Evolutionary conservation across 108 stramenopile species (phyloP), one percentile per base, ranked within the genome.

Genomic region (Chaetoceros tenuissimus): DNA sequence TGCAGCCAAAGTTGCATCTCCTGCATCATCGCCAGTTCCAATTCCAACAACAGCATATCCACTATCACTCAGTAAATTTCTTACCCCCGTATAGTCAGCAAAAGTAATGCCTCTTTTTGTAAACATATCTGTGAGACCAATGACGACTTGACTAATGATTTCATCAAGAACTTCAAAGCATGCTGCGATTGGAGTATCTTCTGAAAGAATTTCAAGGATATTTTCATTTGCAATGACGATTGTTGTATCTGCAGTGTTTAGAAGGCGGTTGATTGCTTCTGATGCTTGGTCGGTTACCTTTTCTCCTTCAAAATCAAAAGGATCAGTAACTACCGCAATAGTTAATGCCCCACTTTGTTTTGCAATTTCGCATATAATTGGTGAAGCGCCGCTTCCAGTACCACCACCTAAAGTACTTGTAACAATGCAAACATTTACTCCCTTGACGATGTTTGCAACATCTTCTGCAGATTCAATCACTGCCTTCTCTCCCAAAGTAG

Each of bases 1-100:
- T 0, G 94, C 94, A 28, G 88, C 88, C 23, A 78, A 77, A 13
- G 94, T 91, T 34, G 91, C 91, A 53, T 93, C 94, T 13, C 82
- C 84, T 72, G 89, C 86, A 29, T 82, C 77, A 30, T 64, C 63
- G 26, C 89, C 89, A 0, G 82, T 80, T n/a, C 89, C 94, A 59
- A 94, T 93, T 40, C 94, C 94, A 88, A 95, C 93, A 26, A 95
- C 68, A 3, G 91, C 94, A 51, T 83, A 87, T 28, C 94, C 94
- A 23, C 89, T 89, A 70, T 89, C 82, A 50, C 80, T 78, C 91
- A 95, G 91, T 20, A 95, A 81, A 29, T 78, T 75, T 54, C 94
- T 64, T 3, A 95, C 91, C 72, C 93, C 92, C 3, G 89, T 92
- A 72, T 93, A 95, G 61, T 94, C 94, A 2, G 93, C 92, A 59